Percentiles rank a stretch among this genome's conserved stretches.
These are phyloP conservation scores for Kwoniella shandongensis DNA, from an alignment of 768 basidiomycete genomes.

Conservation along the genomic window DNA sequence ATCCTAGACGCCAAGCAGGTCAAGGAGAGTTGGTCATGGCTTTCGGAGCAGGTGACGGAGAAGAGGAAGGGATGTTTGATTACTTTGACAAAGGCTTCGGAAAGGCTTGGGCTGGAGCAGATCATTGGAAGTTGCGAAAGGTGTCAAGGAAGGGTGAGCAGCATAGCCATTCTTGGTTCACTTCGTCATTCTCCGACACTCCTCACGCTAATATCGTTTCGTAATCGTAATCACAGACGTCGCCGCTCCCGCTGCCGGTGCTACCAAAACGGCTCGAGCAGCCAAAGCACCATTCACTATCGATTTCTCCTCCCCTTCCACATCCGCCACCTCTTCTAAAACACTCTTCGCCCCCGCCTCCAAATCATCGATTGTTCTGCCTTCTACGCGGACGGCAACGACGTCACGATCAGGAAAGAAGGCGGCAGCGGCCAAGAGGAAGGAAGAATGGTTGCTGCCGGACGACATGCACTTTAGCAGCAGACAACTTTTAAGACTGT, in stretches of 20 bases:
- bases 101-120: constrained; percentile 98
- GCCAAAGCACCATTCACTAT: constrained; percentile 50
- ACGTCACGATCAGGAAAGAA: constrained; percentile 24
- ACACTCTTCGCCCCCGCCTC: constrained; percentile 48
- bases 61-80: constrained; percentile 64
- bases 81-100: constrained; percentile 81
- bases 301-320: constrained; percentile 55
- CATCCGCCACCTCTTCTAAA: constrained; percentile 33
- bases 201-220: no score
- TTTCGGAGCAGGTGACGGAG: constrained; percentile 66
- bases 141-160: constrained; percentile 72
- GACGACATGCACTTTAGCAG: constrained; percentile 98
- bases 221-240: constrained; percentile 16
- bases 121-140: constrained; percentile 93
- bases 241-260: constrained; percentile 56
- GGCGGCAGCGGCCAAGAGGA: constrained; percentile 24
- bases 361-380: constrained; percentile 37
- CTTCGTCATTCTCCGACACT: background rate
- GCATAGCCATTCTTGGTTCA: background rate
- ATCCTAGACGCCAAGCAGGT: constrained; percentile 70
- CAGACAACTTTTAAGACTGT: constrained; percentile 82
- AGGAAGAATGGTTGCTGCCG: constrained; percentile 70
- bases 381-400: constrained; percentile 11
- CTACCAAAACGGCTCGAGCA: constrained; percentile 54
- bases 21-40: constrained; percentile 78